phyloP scores from a whole-genome alignment of 73 alveolate genomes.

The Tetrahymena thermophila region DNA sequence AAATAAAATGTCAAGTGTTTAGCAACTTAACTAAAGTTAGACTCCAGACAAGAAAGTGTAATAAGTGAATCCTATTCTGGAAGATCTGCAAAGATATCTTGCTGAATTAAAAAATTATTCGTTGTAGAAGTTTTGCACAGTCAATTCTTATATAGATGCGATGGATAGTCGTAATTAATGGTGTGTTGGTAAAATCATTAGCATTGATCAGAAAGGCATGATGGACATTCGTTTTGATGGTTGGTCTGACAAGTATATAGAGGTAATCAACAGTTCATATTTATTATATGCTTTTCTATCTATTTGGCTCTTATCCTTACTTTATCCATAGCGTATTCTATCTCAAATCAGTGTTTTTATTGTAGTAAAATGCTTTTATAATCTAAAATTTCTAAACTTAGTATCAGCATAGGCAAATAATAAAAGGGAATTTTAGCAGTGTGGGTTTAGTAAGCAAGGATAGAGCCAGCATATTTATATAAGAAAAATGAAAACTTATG shows the following conservation, averaged over 20 bases:
- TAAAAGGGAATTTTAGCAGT: neutral
- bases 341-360: neutral
- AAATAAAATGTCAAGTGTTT: neutral
- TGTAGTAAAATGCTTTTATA: too few species aligned
- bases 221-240: neutral
- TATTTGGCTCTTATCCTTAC: neutral
- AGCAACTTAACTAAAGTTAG: neutral
- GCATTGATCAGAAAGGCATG: neutral
- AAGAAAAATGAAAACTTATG: neutral
- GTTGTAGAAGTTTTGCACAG: neutral
- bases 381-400: neutral
- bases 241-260: neutral
- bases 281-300: neutral
- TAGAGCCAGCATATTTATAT: neutral
- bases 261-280: neutral
- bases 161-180: neutral
- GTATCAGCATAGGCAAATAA: neutral
- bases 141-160: neutral
- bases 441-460: neutral
- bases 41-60: neutral
- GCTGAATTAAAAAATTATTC: neutral
- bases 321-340: neutral
- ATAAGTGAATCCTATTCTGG: neutral
- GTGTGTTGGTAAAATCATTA: neutral
- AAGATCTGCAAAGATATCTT: neutral